Evolutionary conservation across 139 green algal genomes (phyloP).

Genomic region (Zygnema cylindricum): DNA sequence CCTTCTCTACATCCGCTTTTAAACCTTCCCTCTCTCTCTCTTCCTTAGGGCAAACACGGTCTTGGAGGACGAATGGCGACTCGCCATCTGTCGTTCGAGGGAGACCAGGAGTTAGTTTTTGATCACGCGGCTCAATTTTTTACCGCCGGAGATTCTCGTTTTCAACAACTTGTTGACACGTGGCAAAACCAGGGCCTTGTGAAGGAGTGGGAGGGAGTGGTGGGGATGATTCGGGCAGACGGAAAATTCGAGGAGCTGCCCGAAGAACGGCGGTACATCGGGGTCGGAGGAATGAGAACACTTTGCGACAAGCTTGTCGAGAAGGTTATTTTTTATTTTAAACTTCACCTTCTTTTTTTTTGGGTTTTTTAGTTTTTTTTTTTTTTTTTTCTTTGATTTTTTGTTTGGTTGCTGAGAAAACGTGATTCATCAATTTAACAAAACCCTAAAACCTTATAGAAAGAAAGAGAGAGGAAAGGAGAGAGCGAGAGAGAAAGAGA

Average conservation of each 20-base stretch:
- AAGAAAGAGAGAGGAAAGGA: too few species aligned
- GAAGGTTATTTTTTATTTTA: too few species aligned
- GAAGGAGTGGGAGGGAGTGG: constrained; percentile 66
- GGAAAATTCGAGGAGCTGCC: constrained; percentile 58
- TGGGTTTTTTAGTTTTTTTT: too few species aligned
- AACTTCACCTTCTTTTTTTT: too few species aligned
- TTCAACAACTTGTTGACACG: constrained; percentile 58
- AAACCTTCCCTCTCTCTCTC: too few species aligned
- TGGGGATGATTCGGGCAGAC: constrained; percentile 59
- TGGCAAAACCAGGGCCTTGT: constrained; percentile 68
- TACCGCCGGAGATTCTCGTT: constrained; percentile 57
- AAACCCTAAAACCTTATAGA: too few species aligned
- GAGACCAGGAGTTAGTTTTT: constrained; percentile 63
- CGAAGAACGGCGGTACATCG: constrained; percentile 64
- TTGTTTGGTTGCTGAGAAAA: too few species aligned
- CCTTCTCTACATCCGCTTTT: background rate
- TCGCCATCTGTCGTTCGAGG: constrained; percentile 49
- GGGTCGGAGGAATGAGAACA: constrained; percentile 66
- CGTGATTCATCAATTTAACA: too few species aligned
- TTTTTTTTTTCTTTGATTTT: too few species aligned
- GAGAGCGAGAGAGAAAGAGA: too few species aligned
- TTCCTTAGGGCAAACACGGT: constrained; percentile 74
- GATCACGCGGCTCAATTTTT: constrained; percentile 79
- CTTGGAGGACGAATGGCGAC: constrained; percentile 76
- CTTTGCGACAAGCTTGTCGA: constrained; percentile 69